Conservation (phyloP, 352 stramenopile genomes). For the Hyaloperonospora brassicae region DNA sequence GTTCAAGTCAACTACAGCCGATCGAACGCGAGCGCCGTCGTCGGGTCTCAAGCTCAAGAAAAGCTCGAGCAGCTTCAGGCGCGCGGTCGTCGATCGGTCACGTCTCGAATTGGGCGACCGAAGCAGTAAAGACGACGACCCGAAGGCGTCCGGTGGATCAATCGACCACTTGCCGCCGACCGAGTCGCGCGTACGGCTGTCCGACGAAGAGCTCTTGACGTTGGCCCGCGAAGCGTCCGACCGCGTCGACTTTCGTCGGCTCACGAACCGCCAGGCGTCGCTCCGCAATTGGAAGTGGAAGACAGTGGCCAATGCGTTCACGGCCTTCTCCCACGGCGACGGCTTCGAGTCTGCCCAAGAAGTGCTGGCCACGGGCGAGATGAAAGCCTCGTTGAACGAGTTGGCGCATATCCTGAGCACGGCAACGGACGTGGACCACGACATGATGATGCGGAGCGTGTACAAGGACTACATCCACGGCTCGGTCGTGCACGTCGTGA, state of each 20-base stretch:
- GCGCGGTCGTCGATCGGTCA: slow-evolving; percentile 14
- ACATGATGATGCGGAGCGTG: slow-evolving; percentile 32
- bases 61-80: slow-evolving; percentile 12
- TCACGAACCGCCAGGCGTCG: slow-evolving; percentile 22
- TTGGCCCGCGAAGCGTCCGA: slow-evolving; percentile 20
- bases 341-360: slow-evolving; percentile 23
- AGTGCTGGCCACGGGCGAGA: slow-evolving; percentile 25
- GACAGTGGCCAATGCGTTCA: slow-evolving; percentile 25
- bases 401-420: slow-evolving; percentile 28
- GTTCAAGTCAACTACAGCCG: slow-evolving; percentile 10
- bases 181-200: slow-evolving; percentile 15
- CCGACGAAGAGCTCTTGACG: slow-evolving; percentile 15
- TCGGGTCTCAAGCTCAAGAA: slow-evolving; percentile 11
- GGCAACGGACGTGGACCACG: slow-evolving; percentile 21
- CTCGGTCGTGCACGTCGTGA: slow-evolving; percentile 26
- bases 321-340: slow-evolving; percentile 27
- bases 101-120: slow-evolving; percentile 19
- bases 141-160: slow-evolving; percentile 12
- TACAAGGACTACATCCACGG: slow-evolving; percentile 49
- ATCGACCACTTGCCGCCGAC: slow-evolving; percentile 11
- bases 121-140: slow-evolving; percentile 11
- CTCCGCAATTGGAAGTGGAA: slow-evolving; percentile 32
- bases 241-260: slow-evolving; percentile 21
- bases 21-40: slow-evolving; percentile 10
- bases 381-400: slow-evolving; percentile 36